Evolutionary conservation across 176 grass and related monocot genomes (phyloP).

Genomic region (Eremochloa ophiuroides): DNA sequence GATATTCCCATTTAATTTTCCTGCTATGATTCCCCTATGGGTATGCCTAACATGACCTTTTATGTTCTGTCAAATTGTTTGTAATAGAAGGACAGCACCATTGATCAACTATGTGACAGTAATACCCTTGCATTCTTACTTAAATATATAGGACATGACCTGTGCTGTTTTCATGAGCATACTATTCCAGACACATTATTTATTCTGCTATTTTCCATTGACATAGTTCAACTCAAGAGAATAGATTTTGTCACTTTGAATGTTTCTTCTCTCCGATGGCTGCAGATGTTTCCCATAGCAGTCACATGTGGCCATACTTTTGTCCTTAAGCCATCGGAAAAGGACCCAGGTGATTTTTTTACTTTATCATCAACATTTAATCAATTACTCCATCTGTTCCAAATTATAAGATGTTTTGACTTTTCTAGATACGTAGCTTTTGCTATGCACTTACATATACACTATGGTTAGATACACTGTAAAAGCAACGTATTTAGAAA

Average conservation of each 20-base stretch:
- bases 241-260: background rate
- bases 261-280: slow-evolving; percentile 10
- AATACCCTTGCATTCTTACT: background rate
- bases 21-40: slow-evolving; percentile 99
- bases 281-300: slow-evolving; percentile 93
- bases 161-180: slow-evolving; percentile 19
- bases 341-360: slow-evolving; percentile 78
- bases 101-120: background rate
- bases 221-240: background rate
- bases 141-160: background rate
- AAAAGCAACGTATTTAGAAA: background rate
- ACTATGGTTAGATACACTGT: background rate
- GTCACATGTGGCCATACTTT: slow-evolving; percentile 97
- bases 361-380: slow-evolving; percentile 4
- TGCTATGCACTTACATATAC: background rate
- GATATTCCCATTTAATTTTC: slow-evolving; percentile 97
- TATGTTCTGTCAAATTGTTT: background rate
- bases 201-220: background rate
- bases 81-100: background rate
- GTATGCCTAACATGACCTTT: slow-evolving; percentile 42
- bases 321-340: slow-evolving; percentile 94
- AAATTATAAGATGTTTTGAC: background rate
- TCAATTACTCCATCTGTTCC: background rate
- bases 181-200: background rate
- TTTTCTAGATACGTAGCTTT: background rate